A percentile compares a stretch with the other conserved stretches of the same genome.
Evolutionary conservation across 148 eudicot genomes (phyloP).

Genomic region (Spergularia bocconei): DNA sequence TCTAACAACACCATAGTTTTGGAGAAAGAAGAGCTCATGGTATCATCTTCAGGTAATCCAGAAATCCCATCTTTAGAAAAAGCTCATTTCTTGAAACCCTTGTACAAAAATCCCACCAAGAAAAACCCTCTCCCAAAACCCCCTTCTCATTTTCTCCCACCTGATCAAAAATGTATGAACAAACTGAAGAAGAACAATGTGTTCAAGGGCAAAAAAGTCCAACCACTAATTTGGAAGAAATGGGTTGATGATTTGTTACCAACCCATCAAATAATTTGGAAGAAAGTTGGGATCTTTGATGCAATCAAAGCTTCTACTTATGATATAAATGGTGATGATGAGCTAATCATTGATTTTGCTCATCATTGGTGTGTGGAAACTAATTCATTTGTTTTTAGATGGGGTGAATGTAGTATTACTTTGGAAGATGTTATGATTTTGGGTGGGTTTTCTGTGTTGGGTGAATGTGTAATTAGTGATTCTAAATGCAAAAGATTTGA

Average conservation of each 20-base stretch:
- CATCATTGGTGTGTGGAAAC: slow-evolving; percentile 34
- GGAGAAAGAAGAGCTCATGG: slow-evolving; percentile 22
- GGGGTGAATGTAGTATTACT: slow-evolving; percentile 36
- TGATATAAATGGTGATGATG: slow-evolving; percentile 12
- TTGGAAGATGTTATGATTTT: slow-evolving; percentile 39
- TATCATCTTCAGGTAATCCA: slow-evolving; percentile 1
- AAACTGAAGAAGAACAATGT: neutral
- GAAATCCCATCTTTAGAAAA: neutral
- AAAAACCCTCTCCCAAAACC: neutral
- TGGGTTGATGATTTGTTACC: slow-evolving; percentile 19
- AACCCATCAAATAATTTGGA: slow-evolving; percentile 12
- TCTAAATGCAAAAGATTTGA: neutral
- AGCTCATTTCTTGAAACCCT: slow-evolving; percentile 20
- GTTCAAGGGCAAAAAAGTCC: slow-evolving; percentile 3
- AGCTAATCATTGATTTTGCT: slow-evolving; percentile 27
- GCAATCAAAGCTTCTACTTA: slow-evolving; percentile 22
- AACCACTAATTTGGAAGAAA: neutral
- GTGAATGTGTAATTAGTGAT: neutral
- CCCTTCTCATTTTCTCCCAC: neutral
- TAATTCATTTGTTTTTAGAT: slow-evolving; percentile 24
- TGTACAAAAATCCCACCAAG: neutral
- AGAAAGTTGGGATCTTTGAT: slow-evolving; percentile 28
- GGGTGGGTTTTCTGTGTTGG: slow-evolving; percentile 34
- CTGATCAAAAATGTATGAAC: neutral
- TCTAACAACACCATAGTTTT: neutral